Base-by-base conservation (phyloP, 1,139 yeast species). In the Suhomyces yuchorum region DNA sequence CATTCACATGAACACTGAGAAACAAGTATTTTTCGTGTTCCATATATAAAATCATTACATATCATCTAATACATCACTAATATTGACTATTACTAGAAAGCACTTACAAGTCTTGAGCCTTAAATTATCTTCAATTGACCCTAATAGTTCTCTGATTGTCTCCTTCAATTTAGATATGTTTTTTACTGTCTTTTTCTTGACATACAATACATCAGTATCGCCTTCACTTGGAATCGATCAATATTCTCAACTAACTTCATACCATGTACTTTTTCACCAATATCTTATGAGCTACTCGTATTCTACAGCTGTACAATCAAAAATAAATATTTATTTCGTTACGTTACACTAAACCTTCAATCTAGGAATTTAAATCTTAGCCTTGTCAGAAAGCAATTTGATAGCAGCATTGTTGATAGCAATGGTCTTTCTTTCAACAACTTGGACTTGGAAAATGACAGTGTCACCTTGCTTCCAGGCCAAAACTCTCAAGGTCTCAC, bases 341-440 rank as follows among this genome's bases (percentile, higher is more conserved):
- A 20, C 42, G 36, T 39, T 28, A 39, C 35, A 39, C 42, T 39
- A 12, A 8, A 17, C 34, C 36, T 15, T 20, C 42, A 39, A 14
- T 20, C 28, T 30, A 18, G 11, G 14, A 38, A 36, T 40, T 60
- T 64, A 74, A 58, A 75, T 67, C 61, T 73, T 75, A 51, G 80
- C 68, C 63, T 70, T 73, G 57, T 69, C 69, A 38, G 68, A 61
- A 41, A 71, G 51, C 58, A 92, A 78, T 65, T 85, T 91, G 56
- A 92, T 75, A 43, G 96, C 98, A 44, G 97, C 97, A 62, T 87
- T 88, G 67, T 88, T 82, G 61, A 93, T 86, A 49, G 93, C 97
- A 60, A 82, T 76, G 39, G 84, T 77, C 59, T 83, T 80, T 69
- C 96, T 85, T 62, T 88, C 96, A 53, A 85, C 82, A 50, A 87